Conservation (phyloP, 129 eudicot genomes). For the Flaveria sonorensis region DNA sequence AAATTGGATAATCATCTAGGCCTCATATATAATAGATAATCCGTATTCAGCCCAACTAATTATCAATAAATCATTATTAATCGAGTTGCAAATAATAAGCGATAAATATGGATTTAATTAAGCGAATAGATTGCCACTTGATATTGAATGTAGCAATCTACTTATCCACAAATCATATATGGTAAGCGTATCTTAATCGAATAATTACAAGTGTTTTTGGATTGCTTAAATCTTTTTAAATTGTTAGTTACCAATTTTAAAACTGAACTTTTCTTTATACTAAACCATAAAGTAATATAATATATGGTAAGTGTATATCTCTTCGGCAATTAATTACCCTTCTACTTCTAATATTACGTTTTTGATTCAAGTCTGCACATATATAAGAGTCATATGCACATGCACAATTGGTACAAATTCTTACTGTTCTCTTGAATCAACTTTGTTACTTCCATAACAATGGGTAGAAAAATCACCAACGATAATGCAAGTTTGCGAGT, state of each 20-base stretch:
- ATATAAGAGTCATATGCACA: background rate
- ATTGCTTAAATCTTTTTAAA: background rate
- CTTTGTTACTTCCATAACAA: background rate
- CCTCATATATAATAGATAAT: too few species aligned
- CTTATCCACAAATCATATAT: too few species aligned
- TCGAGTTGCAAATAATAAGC: too few species aligned
- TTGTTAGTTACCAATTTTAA: background rate
- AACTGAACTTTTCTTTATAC: too few species aligned
- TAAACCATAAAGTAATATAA: too few species aligned
- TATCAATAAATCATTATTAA: too few species aligned
- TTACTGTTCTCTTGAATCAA: background rate
- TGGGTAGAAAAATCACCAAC: conserved; percentile 10
- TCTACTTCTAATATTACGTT: background rate
- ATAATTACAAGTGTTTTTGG: background rate
- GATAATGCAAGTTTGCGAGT: background rate
- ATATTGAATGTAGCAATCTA: background rate
- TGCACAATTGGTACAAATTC: background rate
- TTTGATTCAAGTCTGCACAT: background rate
- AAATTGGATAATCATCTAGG: too few species aligned
- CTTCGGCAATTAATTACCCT: background rate
- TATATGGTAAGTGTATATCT: background rate
- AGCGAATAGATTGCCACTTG: too few species aligned
- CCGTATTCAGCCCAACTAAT: too few species aligned
- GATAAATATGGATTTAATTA: too few species aligned
- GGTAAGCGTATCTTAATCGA: background rate